Evolutionary conservation across 306 rosid species (phyloP).

Genomic region (Corylus heterophylla): DNA sequence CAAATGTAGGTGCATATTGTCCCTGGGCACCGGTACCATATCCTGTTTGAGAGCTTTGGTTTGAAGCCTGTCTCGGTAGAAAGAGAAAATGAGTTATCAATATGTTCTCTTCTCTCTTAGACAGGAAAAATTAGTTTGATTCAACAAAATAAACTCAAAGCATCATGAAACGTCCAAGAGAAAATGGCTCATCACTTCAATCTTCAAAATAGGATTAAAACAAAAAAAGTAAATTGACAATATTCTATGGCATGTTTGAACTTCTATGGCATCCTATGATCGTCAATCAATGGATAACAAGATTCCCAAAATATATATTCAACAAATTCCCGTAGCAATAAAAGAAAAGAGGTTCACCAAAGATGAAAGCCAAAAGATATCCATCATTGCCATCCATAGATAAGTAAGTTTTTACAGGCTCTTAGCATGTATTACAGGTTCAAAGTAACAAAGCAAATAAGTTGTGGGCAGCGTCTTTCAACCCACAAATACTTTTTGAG

Average conservation of each 20-base stretch:
- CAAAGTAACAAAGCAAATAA: neutral
- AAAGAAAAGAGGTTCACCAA: neutral
- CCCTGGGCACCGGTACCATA: conserved; percentile 59
- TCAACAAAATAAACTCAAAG: neutral
- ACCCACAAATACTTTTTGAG: too few relatives aligned
- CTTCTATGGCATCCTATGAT: neutral
- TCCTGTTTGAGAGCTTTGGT: conserved; percentile 67
- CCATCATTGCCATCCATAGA: neutral
- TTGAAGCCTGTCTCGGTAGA: conserved; percentile 42
- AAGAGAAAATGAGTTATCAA: neutral
- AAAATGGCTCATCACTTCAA: neutral
- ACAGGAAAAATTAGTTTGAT: neutral
- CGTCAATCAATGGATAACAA: neutral
- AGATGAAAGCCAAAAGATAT: neutral
- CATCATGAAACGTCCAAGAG: neutral
- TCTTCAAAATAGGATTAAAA: neutral
- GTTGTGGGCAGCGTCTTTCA: too few relatives aligned
- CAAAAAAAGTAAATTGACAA: neutral
- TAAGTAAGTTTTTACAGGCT: neutral
- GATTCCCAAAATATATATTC: neutral
- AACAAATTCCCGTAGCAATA: neutral
- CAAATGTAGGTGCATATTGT: conserved; percentile 81
- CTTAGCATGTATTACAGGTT: neutral
- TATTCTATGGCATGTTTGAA: too few relatives aligned
- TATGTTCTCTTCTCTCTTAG: neutral